These are phyloP conservation scores for Wallemia hederae DNA, from an alignment of 1,284 basidiomycete genomes.

Conservation along the genomic window DNA sequence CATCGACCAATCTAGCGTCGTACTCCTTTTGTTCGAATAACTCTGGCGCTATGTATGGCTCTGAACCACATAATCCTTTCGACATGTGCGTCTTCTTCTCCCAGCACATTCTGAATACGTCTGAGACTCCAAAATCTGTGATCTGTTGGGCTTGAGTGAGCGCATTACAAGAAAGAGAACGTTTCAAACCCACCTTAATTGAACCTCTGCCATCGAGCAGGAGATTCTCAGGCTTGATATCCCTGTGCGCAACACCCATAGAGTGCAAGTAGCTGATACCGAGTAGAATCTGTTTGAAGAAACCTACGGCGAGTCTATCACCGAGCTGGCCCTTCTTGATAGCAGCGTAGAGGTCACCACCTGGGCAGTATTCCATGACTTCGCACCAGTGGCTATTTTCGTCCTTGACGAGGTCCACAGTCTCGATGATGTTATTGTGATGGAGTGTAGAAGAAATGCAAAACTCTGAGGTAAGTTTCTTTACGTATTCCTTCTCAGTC, in stretches of 20 bases:
- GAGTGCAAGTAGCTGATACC: conserved; percentile 73
- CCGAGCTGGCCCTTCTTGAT: conserved; percentile 53
- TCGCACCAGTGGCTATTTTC: conserved; percentile 93
- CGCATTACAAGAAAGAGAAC: conserved; percentile 8
- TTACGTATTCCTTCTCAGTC: conserved; percentile 96
- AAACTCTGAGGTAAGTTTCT: conserved; percentile 97
- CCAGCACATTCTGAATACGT: conserved; percentile 95
- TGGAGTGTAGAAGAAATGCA: conserved; percentile 95
- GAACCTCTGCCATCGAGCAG: conserved; percentile 78
- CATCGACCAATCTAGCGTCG: conserved; percentile 83
- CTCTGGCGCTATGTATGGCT: conserved; percentile 95
- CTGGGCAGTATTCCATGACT: conserved; percentile 97
- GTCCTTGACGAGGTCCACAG: conserved; percentile 92
- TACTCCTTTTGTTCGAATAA: conserved; percentile 95
- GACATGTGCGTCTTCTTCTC: conserved; percentile 89
- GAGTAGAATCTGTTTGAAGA: conserved; percentile 90
- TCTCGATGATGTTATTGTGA: conserved; percentile 89
- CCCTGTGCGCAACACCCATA: conserved; percentile 89
- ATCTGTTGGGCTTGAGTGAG: conserved; percentile 26
- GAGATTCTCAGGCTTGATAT: conserved; percentile 93
- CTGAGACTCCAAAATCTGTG: conserved; percentile 92
- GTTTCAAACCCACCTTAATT: conserved; percentile 36
- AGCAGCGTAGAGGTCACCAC: conserved; percentile 83
- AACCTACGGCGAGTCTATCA: conserved; percentile 21
- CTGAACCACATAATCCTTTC: conserved; percentile 83